Conservation (phyloP, 805 yeast genomes). For the Groenewaldozyma salmanticensis region DNA sequence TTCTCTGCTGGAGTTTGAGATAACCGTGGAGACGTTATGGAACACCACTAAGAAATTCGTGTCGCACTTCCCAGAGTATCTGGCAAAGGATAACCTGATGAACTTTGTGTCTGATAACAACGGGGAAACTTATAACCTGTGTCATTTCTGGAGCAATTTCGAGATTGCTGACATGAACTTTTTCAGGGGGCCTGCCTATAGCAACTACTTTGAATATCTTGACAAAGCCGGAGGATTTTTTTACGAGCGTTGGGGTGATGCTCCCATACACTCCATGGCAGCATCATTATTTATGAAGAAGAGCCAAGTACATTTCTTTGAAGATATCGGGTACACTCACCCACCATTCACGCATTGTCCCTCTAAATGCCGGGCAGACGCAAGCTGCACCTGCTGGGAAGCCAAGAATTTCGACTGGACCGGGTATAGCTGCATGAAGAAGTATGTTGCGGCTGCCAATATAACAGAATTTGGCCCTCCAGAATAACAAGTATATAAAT, state of each 20-base stretch:
- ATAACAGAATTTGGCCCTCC: too few species aligned
- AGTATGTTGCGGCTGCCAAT: conserved; percentile 25
- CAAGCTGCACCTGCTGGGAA: conserved; percentile 51
- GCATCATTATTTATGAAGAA: conserved; percentile 67
- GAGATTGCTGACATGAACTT: conserved; percentile 68
- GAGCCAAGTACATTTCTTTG: conserved; percentile 67
- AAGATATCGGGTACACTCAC: conserved; percentile 78
- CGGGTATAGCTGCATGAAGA: conserved; percentile 28
- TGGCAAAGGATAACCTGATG: conserved; percentile 54
- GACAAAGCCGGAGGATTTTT: conserved; percentile 86
- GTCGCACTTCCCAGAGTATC: conserved; percentile 46
- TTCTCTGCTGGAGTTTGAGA: conserved; percentile 62
- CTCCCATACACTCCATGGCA: conserved; percentile 85
- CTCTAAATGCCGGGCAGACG: conserved; percentile 30
- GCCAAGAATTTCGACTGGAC: conserved; percentile 27
- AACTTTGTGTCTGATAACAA: conserved; percentile 64
- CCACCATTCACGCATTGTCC: conserved; percentile 78
- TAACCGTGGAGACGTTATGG: conserved; percentile 73
- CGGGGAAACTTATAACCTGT: conserved; percentile 64
- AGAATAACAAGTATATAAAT: too few species aligned
- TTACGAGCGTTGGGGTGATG: conserved; percentile 94
- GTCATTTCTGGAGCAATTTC: conserved; percentile 90
- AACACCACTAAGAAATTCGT: conserved; percentile 55
- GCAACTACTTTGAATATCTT: conserved; percentile 58
- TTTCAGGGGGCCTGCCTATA: conserved; percentile 67